phyloP scores from a whole-genome alignment of 2,329 filamentous ascomycete genomes.

The Seiridium cupressi region DNA sequence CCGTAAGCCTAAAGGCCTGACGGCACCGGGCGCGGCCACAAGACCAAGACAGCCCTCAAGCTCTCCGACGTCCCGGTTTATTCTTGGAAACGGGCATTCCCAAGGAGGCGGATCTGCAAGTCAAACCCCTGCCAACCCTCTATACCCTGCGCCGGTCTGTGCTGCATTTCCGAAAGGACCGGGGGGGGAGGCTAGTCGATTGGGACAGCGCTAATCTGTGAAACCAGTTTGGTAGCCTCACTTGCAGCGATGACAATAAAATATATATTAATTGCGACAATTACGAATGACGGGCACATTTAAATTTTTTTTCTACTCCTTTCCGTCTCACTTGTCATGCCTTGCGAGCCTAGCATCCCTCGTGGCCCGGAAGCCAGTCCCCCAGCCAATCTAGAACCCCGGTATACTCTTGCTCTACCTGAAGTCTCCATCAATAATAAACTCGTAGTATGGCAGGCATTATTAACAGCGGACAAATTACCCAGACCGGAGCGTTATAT shows the following conservation, averaged over 20 bases:
- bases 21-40: neutral
- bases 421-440: slow-evolving; percentile 4
- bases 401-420: slow-evolving; percentile 4
- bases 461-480: slow-evolving; percentile 2
- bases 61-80: neutral
- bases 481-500: slow-evolving; percentile 4
- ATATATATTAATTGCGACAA: neutral
- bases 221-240: neutral
- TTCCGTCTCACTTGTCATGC: too few species aligned
- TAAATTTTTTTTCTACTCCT: neutral
- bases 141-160: neutral
- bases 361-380: neutral
- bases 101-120: slow-evolving; percentile 9
- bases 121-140: neutral
- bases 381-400: neutral
- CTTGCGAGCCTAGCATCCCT: too few species aligned
- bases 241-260: neutral
- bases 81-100: slow-evolving; percentile 8
- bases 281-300: neutral
- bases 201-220: neutral
- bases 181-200: neutral
- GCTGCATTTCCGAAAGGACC: neutral
- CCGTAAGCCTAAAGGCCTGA: neutral
- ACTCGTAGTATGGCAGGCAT: neutral
- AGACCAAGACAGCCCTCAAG: neutral